Evolutionary conservation across 2,329 filamentous ascomycete genomes (phyloP), one percentile per base, ranked within the genome.

Genomic region (Sporothrix phasma): DNA sequence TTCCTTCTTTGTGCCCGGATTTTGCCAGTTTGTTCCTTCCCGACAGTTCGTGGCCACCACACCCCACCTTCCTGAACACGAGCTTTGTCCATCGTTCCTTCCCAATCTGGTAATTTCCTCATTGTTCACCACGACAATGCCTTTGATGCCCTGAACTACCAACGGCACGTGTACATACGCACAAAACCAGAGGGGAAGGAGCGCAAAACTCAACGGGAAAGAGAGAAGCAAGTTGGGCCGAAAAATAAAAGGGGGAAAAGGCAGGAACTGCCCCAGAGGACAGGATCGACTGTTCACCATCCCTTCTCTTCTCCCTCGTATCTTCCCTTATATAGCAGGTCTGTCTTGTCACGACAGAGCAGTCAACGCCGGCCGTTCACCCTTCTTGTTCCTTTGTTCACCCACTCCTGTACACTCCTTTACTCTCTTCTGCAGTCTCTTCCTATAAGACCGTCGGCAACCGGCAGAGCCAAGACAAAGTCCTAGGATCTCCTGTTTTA

Each of bases 281-380:
- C 26, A 26, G 37, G 56, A 37, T 26, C 58, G 47, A 22, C 58
- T 64, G 47, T 34, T 39, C 49, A 65, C 61, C 34, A 54, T 34
- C 51, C n/a, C n/a, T 15, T 11, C 31, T 24, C 19, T 11, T 64
- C 53, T 10, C 61, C 41, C 46, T 58, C 39, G 24, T 47, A 59
- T 61, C 58, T 26, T 43, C 39, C 34, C 39, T 58, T 49, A 37
- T 10, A 37, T 63, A 13, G 31, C 49, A 62, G 64, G 64, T 58
- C 64, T 68, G 64, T 63, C 58, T 67, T 53, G 49, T 60, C 61
- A 62, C 66, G 59, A 63, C 54, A 45, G 39, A 43, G 29, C 51
- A 26, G 13, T 43, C 54, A 45, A 43, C 61, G 64, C 66, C 59
- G 60, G 66, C 43, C 66, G 65, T 67, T 68, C 39, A 63, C 56